A percentile compares a stretch with the other conserved stretches of the same genome.
Evolutionary conservation across 2,329 filamentous ascomycete species (phyloP).

Genomic region (Sporothrix euskadiensis): DNA sequence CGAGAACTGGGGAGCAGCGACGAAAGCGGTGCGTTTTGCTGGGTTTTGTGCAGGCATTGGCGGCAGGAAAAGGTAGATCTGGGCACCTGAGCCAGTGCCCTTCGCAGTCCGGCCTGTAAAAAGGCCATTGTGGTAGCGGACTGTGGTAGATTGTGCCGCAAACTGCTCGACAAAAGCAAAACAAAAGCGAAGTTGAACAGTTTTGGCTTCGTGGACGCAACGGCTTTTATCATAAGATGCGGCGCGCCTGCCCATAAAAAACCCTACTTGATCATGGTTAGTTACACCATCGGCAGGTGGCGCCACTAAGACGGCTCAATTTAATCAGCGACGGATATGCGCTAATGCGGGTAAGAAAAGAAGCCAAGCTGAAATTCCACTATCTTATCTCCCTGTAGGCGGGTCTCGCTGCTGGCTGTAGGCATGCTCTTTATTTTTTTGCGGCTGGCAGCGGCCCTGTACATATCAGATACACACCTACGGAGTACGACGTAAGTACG

Average conservation of each 20-base stretch:
- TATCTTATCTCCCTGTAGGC: not conserved
- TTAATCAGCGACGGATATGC: constrained; percentile 29
- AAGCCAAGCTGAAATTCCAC: too few species aligned
- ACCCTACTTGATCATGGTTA: not conserved
- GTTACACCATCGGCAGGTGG: not conserved
- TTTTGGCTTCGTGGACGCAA: not conserved
- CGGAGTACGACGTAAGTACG: too few species aligned
- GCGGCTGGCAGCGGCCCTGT: too few species aligned
- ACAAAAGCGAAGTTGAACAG: not conserved
- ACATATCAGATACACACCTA: too few species aligned
- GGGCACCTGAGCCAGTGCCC: constrained; percentile 35
- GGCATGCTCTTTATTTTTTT: too few species aligned
- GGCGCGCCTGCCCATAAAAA: constrained; percentile 10
- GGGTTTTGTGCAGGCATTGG: constrained; percentile 47
- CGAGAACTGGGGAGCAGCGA: not conserved
- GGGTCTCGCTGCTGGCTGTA: too few species aligned
- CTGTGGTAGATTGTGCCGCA: not conserved
- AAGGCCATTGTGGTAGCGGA: constrained; percentile 35
- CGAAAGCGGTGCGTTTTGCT: constrained; percentile 21
- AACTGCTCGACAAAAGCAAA: not conserved
- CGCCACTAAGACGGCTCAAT: constrained; percentile 29
- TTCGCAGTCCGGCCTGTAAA: constrained; percentile 37
- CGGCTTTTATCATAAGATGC: constrained; percentile 25
- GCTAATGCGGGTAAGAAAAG: constrained; percentile 5
- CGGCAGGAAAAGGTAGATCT: constrained; percentile 49